Conservation (phyloP, 176 grass and related monocot species). For the Rhynchospora pubera region DNA sequence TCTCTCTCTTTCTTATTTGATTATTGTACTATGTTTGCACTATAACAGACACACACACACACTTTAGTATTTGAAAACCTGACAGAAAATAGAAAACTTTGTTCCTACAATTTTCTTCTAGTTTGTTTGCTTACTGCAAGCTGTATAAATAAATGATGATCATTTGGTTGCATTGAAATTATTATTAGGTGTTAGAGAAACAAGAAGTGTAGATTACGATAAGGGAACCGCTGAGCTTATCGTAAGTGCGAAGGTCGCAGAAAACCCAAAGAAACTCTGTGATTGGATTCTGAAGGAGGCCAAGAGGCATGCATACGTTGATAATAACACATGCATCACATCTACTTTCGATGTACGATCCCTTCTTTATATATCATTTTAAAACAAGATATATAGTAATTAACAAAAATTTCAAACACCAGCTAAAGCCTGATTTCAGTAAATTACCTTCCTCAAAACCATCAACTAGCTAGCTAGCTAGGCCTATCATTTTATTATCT, state of each 20-base stretch:
- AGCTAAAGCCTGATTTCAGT: not conserved
- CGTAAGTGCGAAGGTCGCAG: not conserved
- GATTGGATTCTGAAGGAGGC: conserved; percentile 13
- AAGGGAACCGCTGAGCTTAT: conserved; percentile 19
- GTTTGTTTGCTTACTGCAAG: not conserved
- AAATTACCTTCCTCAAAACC: not conserved
- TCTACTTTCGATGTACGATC: not conserved
- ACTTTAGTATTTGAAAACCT: not conserved
- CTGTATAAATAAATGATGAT: not conserved
- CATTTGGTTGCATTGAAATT: not conserved
- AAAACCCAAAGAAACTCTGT: conserved; percentile 7
- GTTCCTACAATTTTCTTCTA: not conserved
- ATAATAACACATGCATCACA: not conserved
- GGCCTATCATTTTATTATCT: not conserved
- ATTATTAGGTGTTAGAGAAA: conserved; percentile 19
- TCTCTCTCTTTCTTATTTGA: not conserved
- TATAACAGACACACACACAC: too few relatives aligned
- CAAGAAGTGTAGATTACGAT: conserved; percentile 8
- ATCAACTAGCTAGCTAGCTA: too few relatives aligned
- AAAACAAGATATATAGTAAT: not conserved
- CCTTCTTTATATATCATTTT: too few relatives aligned
- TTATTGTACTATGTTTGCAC: not conserved
- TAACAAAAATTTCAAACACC: not conserved
- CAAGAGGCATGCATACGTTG: conserved; percentile 10
- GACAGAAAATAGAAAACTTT: not conserved